Conservation (phyloP, 2,329 filamentous ascomycete genomes). For the Thelonectria olida region DNA sequence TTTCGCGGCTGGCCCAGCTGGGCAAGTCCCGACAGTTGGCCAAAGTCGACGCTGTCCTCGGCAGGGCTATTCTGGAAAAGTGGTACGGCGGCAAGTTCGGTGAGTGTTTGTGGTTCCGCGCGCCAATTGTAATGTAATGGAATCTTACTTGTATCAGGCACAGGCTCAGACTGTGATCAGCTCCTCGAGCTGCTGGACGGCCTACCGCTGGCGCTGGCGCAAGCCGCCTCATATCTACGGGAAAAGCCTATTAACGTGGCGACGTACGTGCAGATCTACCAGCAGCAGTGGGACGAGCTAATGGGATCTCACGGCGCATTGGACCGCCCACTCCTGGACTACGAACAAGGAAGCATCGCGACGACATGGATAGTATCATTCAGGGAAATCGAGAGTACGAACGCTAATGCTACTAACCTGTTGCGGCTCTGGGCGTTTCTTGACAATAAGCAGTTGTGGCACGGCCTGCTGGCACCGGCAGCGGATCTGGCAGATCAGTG, state of each 20-base stretch:
- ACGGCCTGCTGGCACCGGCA: not conserved
- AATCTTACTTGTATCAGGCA: not conserved
- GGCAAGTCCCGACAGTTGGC: not conserved
- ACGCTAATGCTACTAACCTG: not conserved
- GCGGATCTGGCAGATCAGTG: not conserved
- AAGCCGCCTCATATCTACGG: slow-evolving; percentile 1
- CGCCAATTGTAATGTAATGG: not conserved
- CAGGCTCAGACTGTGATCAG: not conserved
- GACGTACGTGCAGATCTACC: slow-evolving; percentile 1
- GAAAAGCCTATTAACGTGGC: not conserved
- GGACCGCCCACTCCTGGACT: not conserved
- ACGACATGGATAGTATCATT: slow-evolving; percentile 4
- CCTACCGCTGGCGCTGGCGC: not conserved
- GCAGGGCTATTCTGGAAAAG: not conserved
- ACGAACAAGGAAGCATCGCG: not conserved
- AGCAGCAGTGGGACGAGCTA: slow-evolving; percentile 1
- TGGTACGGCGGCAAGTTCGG: not conserved
- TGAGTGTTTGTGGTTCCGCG: not conserved
- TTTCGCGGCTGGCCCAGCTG: not conserved
- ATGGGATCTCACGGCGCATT: not conserved
- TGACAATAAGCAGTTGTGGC: slow-evolving; percentile 15
- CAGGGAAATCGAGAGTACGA: slow-evolving; percentile 1
- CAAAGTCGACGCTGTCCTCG: not conserved
- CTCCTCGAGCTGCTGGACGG: not conserved
- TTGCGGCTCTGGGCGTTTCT: slow-evolving; percentile 11